phyloP scores from a whole-genome alignment of 345 rosid species.

The Lepidium didymum region DNA sequence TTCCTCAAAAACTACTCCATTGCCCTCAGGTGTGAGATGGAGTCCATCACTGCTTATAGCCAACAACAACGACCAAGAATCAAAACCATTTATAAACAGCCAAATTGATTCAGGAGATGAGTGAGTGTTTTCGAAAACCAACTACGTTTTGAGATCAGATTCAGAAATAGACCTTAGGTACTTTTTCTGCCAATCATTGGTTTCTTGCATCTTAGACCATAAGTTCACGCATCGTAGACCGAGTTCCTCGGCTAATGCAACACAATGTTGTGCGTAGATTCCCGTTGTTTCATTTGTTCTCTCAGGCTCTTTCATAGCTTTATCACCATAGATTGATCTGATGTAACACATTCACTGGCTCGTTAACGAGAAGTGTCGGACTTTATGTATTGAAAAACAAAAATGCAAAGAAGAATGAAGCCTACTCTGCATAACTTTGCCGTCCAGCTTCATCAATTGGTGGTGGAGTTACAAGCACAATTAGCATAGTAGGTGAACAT shows the following conservation, averaged over 20 bases:
- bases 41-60: conserved; percentile 63
- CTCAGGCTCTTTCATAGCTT: conserved; percentile 61
- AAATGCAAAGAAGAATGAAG: neutral
- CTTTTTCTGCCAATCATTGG: conserved; percentile 69
- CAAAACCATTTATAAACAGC: neutral
- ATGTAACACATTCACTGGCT: neutral
- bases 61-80: conserved; percentile 9
- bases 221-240: conserved; percentile 49
- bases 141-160: neutral
- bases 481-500: conserved; percentile 58
- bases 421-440: conserved; percentile 51
- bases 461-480: conserved; percentile 84
- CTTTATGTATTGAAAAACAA: neutral
- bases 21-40: conserved; percentile 78
- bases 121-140: neutral
- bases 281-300: conserved; percentile 80
- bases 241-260: conserved; percentile 57
- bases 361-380: neutral
- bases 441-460: conserved; percentile 75
- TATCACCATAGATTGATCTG: conserved; percentile 70
- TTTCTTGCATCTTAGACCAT: conserved; percentile 91
- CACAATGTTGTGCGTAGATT: conserved; percentile 57
- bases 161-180: conserved; percentile 55
- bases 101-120: neutral
- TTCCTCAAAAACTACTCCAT: conserved; percentile 55